Percentiles rank a stretch among this genome's conserved stretches.
These are phyloP conservation scores for Anthoceros angustus DNA, from an alignment of 225 moss, liverwort and hornwort genomes.

Conservation along the genomic window DNA sequence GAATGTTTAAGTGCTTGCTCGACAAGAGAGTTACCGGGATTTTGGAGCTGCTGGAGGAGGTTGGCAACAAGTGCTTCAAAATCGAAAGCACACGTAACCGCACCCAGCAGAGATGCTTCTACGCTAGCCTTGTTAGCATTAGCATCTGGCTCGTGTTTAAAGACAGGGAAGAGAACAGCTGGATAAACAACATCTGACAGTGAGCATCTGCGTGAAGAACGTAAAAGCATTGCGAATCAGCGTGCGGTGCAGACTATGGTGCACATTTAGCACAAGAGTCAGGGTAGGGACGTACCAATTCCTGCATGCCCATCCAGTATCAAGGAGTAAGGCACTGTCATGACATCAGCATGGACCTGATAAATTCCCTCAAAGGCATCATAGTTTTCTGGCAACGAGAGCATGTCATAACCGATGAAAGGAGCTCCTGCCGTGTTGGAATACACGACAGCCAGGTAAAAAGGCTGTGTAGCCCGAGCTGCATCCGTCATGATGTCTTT, in stretches of 20 bases:
- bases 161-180: conserved; percentile 15
- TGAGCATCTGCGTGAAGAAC: neutral
- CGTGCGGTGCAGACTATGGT: neutral
- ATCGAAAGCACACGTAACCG: conserved; percentile 10
- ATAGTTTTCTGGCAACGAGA: conserved; percentile 12
- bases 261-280: neutral
- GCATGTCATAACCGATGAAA: conserved; percentile 12
- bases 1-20: neutral
- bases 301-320: conserved; percentile 10
- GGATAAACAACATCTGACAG: neutral
- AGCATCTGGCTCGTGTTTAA: conserved; percentile 1
- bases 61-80: conserved; percentile 14
- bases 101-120: conserved; percentile 6
- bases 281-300: conserved; percentile 6
- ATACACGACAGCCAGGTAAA: conserved; percentile 13
- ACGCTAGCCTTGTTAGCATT: neutral
- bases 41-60: conserved; percentile 13
- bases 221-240: neutral
- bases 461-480: conserved; percentile 8
- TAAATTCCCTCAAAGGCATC: conserved; percentile 7
- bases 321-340: conserved; percentile 14
- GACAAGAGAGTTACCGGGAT: conserved; percentile 8
- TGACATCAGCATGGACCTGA: conserved; percentile 7
- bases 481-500: conserved; percentile 9
- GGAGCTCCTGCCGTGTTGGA: conserved; percentile 9